Evolutionary conservation across 23 red algal genomes (phyloP).

Genomic region (Gracilariopsis chorda): DNA sequence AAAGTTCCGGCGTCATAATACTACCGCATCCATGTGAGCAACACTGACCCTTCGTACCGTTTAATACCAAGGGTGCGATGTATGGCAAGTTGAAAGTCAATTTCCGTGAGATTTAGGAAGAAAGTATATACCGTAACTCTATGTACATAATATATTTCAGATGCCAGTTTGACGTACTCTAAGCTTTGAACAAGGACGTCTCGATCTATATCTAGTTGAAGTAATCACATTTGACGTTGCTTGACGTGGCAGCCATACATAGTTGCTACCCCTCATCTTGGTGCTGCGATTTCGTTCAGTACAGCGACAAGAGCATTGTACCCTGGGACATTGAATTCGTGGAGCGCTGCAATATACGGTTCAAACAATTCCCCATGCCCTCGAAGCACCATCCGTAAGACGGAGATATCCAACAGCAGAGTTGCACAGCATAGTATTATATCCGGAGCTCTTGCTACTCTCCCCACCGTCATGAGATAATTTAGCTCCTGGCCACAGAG

Average conservation of each 20-base stretch:
- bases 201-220: too few relatives aligned
- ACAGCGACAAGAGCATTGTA: conserved; percentile 67
- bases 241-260: too few relatives aligned
- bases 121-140: too few relatives aligned
- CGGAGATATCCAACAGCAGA: conserved; percentile 63
- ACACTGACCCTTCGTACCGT: too few relatives aligned
- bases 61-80: too few relatives aligned
- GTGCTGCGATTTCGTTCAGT: conserved; percentile 58
- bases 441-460: conserved; percentile 44
- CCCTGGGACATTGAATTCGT: conserved; percentile 62
- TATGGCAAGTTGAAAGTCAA: too few relatives aligned
- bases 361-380: conserved; percentile 35
- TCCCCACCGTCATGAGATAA: conserved; percentile 62
- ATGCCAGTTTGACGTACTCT: too few relatives aligned
- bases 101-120: too few relatives aligned
- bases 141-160: too few relatives aligned
- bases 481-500: conserved; percentile 49
- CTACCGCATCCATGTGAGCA: too few relatives aligned
- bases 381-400: conserved; percentile 43
- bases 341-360: conserved; percentile 61
- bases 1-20: not conserved
- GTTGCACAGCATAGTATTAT: conserved; percentile 67
- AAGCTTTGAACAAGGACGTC: too few relatives aligned
- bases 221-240: too few relatives aligned
- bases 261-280: not conserved